phyloP scores from a whole-genome alignment of 768 basidiomycete species.

The Psilocybe subaeruginosa region DNA sequence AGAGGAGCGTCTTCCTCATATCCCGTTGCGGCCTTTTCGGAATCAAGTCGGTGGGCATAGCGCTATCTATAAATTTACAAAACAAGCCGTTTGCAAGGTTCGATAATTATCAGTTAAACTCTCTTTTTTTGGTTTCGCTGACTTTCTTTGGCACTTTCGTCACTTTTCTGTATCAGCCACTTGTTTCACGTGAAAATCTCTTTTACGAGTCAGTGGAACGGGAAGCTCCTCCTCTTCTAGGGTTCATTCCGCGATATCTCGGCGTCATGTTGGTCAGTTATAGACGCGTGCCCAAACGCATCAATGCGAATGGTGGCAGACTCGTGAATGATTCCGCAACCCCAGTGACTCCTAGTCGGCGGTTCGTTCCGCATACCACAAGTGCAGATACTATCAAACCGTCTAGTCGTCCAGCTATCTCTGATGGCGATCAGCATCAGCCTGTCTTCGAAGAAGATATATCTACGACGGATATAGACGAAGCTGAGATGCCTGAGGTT shows the following conservation, averaged over 20 bases:
- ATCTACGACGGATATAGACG: constrained; percentile 51
- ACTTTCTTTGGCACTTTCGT: constrained; percentile 23
- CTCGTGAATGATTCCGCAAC: constrained; percentile 21
- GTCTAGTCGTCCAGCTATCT: constrained; percentile 10
- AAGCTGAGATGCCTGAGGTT: constrained; percentile 93
- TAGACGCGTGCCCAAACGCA: constrained; percentile 66
- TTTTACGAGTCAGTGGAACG: constrained; percentile 98
- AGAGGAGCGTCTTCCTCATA: constrained; percentile 75
- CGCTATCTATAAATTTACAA: constrained; percentile 97
- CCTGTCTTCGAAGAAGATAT: constrained; percentile 29
- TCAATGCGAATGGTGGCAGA: not conserved
- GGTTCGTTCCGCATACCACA: constrained; percentile 27
- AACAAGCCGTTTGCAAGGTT: constrained; percentile 98
- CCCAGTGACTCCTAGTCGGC: constrained; percentile 27
- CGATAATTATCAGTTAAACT: constrained; percentile 27
- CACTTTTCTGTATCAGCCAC: constrained; percentile 59
- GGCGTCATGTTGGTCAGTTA: constrained; percentile 99
- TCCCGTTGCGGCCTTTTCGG: constrained; percentile 92
- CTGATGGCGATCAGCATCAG: constrained; percentile 22
- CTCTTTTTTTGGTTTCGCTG: constrained; percentile 21
- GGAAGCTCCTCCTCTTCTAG: constrained; percentile 89
- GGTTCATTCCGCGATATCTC: constrained; percentile 96
- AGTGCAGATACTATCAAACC: constrained; percentile 25
- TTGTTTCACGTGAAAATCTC: constrained; percentile 95
- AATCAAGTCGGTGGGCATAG: constrained; percentile 99